phyloP scores from a whole-genome alignment of 805 yeast species.

The Grigorovia jiainica region DNA sequence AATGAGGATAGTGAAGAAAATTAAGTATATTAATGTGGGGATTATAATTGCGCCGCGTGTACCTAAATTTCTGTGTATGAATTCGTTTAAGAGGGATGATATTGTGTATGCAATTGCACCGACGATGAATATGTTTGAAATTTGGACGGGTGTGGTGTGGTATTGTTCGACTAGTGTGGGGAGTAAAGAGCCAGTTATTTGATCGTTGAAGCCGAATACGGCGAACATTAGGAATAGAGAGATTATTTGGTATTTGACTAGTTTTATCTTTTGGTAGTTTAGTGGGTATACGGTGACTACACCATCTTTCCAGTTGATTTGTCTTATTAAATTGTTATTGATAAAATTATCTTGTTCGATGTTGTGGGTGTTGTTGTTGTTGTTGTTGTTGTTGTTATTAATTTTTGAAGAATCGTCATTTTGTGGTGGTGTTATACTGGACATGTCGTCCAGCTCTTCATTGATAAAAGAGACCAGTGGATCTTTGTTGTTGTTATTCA shows the following conservation, averaged over 20 bases:
- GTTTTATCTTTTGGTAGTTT: slow-evolving; percentile 16
- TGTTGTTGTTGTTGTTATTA: no score
- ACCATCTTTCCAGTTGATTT: slow-evolving; percentile 18
- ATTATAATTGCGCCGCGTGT: slow-evolving; percentile 23
- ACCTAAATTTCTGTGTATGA: slow-evolving; percentile 21
- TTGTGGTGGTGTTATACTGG: no score
- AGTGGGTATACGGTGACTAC: slow-evolving; percentile 19
- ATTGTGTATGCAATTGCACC: slow-evolving; percentile 24
- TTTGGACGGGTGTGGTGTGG: slow-evolving; percentile 16
- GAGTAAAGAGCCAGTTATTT: slow-evolving; percentile 26
- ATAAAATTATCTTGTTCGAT: not conserved
- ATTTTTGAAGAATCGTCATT: no score
- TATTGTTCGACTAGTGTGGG: slow-evolving; percentile 25
- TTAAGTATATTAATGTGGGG: slow-evolving; percentile 11
- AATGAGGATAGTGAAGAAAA: slow-evolving; percentile 15
- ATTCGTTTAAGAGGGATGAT: slow-evolving; percentile 25
- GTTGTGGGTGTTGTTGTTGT: no score
- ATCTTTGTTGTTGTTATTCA: no score
- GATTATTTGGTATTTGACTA: slow-evolving; percentile 23
- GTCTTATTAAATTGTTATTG: not conserved
- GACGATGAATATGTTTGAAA: slow-evolving; percentile 24
- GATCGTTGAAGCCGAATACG: slow-evolving; percentile 29
- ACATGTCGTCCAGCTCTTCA: no score
- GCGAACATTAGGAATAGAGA: slow-evolving; percentile 22
- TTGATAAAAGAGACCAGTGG: no score